Conservation (phyloP, 169 alveolate species). For the Babesia sp. region DNA sequence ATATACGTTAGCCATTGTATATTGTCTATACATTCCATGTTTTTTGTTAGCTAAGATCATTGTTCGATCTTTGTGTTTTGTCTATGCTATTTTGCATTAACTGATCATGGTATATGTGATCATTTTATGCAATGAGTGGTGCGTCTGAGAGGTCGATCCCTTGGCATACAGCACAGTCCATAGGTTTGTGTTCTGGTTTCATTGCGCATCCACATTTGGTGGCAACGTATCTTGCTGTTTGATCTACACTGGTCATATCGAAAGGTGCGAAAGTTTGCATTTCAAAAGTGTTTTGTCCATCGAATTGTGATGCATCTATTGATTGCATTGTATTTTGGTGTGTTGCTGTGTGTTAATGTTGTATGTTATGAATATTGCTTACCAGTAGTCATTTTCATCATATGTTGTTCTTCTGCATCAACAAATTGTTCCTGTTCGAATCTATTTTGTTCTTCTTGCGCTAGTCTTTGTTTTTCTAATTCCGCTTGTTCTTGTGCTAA, state of each 20-base stretch:
- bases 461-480: not conserved
- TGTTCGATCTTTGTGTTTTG: too few species aligned
- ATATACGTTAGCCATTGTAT: too few species aligned
- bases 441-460: conserved; percentile 9
- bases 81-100: not conserved
- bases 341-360: too few species aligned
- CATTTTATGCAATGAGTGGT: conserved; percentile 56
- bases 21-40: too few species aligned
- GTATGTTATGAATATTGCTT: not conserved
- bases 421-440: conserved; percentile 1
- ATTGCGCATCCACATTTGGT: conserved; percentile 62
- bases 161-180: conserved; percentile 56
- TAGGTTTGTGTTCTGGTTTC: conserved; percentile 36
- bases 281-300: conserved; percentile 24
- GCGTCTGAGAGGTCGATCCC: conserved; percentile 69
- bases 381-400: not conserved
- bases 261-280: conserved; percentile 61
- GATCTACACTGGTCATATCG: conserved; percentile 64
- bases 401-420: not conserved
- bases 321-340: too few species aligned
- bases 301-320: not conserved
- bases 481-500: not conserved
- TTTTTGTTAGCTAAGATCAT: too few species aligned
- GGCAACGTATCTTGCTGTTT: conserved; percentile 55
- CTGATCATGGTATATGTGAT: conserved; percentile 19